These are phyloP conservation scores for Fonsecaea pedrosoi DNA, from an alignment of 2,329 filamentous ascomycete genomes.

Conservation along the genomic window DNA sequence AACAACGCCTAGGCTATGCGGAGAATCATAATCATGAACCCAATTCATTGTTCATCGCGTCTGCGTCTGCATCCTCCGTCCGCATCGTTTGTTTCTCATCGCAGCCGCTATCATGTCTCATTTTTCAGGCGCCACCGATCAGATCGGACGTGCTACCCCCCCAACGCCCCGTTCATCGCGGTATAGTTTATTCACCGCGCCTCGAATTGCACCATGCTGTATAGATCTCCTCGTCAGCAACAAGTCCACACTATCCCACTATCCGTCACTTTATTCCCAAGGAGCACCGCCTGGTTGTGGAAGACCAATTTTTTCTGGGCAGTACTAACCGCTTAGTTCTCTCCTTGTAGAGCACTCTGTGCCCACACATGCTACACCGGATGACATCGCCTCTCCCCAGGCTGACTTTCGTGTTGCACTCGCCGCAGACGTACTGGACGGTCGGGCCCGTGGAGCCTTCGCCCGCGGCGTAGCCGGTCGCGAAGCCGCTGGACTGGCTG, in stretches of 20 bases:
- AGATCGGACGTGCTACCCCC: too few relatives aligned
- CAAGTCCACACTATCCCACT: background rate
- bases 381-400: constrained; percentile 81
- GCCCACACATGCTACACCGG: constrained; percentile 89
- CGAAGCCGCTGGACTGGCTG: constrained; percentile 54
- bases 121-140: too few relatives aligned
- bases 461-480: constrained; percentile 49
- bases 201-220: constrained; percentile 97
- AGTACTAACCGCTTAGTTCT: constrained; percentile 82
- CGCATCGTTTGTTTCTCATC: background rate
- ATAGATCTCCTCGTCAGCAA: constrained; percentile 15
- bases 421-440: constrained; percentile 78
- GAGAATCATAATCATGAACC: background rate
- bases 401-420: constrained; percentile 79
- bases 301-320: background rate
- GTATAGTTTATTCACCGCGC: constrained; percentile 68
- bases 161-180: too few relatives aligned
- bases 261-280: too few relatives aligned
- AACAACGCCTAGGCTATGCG: constrained; percentile 1
- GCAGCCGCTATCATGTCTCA: background rate
- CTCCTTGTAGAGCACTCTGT: constrained; percentile 96
- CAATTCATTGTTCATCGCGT: background rate
- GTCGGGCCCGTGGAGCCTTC: constrained; percentile 54
- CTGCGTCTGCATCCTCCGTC: background rate
- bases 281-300: too few relatives aligned